Percentiles rank a stretch among this genome's conserved stretches.
Conservation (phyloP, 192 early-diverging fungal genomes). For the Entomortierella parvispora region DNA sequence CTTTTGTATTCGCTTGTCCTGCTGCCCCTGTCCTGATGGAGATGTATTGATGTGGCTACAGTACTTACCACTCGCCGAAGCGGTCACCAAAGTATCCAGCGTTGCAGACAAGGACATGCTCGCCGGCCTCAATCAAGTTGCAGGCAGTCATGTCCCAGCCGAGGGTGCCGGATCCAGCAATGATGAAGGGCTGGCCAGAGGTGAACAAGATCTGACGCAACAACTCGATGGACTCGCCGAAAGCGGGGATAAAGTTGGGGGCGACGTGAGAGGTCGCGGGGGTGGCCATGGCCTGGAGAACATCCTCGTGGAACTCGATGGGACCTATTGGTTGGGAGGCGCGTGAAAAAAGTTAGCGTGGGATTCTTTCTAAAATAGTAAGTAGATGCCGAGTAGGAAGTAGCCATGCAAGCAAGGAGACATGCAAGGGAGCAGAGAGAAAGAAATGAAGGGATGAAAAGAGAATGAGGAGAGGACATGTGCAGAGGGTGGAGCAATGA, state of each 20-base stretch:
- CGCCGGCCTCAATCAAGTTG: slow-evolving; percentile 89
- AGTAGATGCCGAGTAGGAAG: too few species aligned
- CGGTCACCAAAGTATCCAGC: slow-evolving; percentile 96
- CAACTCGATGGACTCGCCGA: slow-evolving; percentile 85
- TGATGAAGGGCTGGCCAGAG: slow-evolving; percentile 89
- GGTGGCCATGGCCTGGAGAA: slow-evolving; percentile 84
- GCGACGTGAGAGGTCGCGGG: slow-evolving; percentile 92
- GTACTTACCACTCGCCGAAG: slow-evolving; percentile 84
- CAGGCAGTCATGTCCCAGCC: slow-evolving; percentile 95
- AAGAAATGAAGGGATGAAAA: not conserved
- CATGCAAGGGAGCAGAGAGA: too few species aligned
- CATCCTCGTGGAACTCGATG: slow-evolving; percentile 91
- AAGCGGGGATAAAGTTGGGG: slow-evolving; percentile 85
- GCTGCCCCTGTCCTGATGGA: not conserved
- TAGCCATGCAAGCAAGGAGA: too few species aligned
- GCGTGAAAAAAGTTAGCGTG: not conserved
- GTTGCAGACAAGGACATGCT: slow-evolving; percentile 85
- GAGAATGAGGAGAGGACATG: not conserved
- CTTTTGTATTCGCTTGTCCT: too few species aligned
- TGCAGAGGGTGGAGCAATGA: too few species aligned
- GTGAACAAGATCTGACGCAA: slow-evolving; percentile 80
- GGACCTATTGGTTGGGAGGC: slow-evolving; percentile 66
- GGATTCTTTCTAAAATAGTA: not conserved
- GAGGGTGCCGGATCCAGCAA: slow-evolving; percentile 92
- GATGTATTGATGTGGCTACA: not conserved